Conservation (phyloP, 108 stramenopile species). For the Seminavis robusta region DNA sequence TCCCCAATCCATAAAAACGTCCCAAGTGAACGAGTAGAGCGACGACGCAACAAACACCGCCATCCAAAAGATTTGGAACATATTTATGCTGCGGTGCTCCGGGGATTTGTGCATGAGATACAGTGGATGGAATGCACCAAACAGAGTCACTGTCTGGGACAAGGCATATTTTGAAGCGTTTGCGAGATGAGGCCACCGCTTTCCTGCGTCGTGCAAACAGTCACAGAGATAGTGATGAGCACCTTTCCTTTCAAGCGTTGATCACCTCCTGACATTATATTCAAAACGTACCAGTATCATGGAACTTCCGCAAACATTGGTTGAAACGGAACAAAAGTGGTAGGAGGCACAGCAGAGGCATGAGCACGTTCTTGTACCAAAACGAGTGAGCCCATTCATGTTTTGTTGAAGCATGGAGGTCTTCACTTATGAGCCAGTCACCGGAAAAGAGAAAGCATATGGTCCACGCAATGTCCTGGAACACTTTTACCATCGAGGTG, state of each 20-base stretch:
- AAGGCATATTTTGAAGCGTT: constrained; percentile 92
- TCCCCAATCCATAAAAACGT: constrained; percentile 95
- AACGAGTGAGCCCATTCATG: constrained; percentile 43
- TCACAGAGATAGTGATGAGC: too few species aligned
- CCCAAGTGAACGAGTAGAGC: constrained; percentile 85
- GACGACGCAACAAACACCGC: constrained; percentile 73
- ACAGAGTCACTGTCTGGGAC: constrained; percentile 87
- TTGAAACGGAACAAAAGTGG: constrained; percentile 89
- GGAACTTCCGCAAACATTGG: constrained; percentile 85
- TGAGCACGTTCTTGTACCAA: constrained; percentile 77
- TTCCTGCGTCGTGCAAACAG: too few species aligned
- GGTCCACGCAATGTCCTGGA: constrained; percentile 89
- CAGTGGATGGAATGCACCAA: constrained; percentile 88
- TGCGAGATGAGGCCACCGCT: constrained; percentile 79
- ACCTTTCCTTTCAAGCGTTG: too few species aligned
- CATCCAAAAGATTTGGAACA: constrained; percentile 81
- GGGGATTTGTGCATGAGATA: constrained; percentile 52
- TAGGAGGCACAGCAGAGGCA: constrained; percentile 75
- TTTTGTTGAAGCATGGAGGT: constrained; percentile 7
- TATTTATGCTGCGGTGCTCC: constrained; percentile 11
- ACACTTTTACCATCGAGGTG: constrained; percentile 90
- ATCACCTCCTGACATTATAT: too few species aligned
- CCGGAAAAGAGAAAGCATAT: constrained; percentile 80
- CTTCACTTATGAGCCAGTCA: constrained; percentile 64
- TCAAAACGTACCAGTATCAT: constrained; percentile 73